Conservation (phyloP, 805 yeast genomes). For the Kurtzmaniella cleridarum region DNA sequence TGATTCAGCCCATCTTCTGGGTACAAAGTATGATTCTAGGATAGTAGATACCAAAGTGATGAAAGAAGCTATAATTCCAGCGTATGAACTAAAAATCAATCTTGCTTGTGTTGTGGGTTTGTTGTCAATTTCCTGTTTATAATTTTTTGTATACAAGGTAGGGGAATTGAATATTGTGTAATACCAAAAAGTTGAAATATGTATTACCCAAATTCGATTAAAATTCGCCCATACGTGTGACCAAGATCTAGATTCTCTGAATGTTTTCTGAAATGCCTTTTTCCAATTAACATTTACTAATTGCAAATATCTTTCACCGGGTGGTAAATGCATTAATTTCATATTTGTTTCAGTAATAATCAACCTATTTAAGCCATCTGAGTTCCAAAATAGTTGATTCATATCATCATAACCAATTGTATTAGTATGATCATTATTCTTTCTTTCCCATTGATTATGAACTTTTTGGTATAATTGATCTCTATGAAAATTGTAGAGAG, state of each 20-base stretch:
- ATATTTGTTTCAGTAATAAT: conserved; percentile 38
- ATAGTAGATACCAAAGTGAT: conserved; percentile 53
- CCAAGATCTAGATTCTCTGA: conserved; percentile 72
- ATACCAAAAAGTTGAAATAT: conserved; percentile 70
- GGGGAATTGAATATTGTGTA: conserved; percentile 67
- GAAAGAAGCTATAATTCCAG: conserved; percentile 58
- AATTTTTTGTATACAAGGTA: conserved; percentile 57
- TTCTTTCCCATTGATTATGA: conserved; percentile 40
- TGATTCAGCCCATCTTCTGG: conserved; percentile 71
- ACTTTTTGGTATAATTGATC: conserved; percentile 46
- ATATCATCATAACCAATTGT: conserved; percentile 87
- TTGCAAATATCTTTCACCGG: conserved; percentile 49
- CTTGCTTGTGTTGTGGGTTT: conserved; percentile 55
- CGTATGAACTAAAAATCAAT: conserved; percentile 57
- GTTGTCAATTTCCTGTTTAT: conserved; percentile 48
- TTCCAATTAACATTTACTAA: conserved; percentile 61
- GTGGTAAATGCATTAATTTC: conserved; percentile 47
- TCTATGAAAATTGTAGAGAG: conserved; percentile 58
- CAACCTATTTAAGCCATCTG: conserved; percentile 59
- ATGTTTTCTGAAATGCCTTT: conserved; percentile 67
- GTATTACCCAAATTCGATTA: conserved; percentile 76
- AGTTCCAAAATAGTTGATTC: conserved; percentile 83
- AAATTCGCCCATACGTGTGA: conserved; percentile 67
- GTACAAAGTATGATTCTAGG: conserved; percentile 59
- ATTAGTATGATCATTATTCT: conserved; percentile 59